Percentiles rank a stretch among this genome's conserved stretches.
phyloP scores from a whole-genome alignment of 148 eudicot genomes.

The Rhododendron kiyosumense region DNA sequence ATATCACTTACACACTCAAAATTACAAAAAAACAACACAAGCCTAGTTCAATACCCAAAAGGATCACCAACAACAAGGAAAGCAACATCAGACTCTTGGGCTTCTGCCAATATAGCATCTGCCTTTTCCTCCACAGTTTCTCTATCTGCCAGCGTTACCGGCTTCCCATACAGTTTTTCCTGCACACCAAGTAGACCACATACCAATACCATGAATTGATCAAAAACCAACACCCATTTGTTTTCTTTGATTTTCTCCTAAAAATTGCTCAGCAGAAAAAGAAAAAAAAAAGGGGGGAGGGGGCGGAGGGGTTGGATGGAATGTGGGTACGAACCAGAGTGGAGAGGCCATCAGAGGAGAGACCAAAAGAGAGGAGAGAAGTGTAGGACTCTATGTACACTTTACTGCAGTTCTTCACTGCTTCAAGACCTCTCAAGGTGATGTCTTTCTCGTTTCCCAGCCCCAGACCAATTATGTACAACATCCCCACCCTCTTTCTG shows the following conservation, averaged over 20 bases:
- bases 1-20: not conserved
- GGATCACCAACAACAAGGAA: conserved; percentile 97
- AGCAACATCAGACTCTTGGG: conserved; percentile 62
- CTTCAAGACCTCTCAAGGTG: conserved; percentile 77
- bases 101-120: conserved; percentile 62
- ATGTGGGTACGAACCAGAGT: conserved; percentile 34
- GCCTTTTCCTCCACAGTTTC: conserved; percentile 93
- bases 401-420: conserved; percentile 53
- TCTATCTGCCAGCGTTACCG: conserved; percentile 67
- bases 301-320: too few species aligned
- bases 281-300: not conserved
- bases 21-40: not conserved
- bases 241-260: not conserved
- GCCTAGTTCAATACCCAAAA: conserved; percentile 55
- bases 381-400: conserved; percentile 91
- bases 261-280: not conserved
- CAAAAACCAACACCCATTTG: not conserved
- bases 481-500: conserved; percentile 28
- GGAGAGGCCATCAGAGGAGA: conserved; percentile 65
- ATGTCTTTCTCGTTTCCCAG: conserved; percentile 91
- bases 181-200: conserved; percentile 13
- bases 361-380: conserved; percentile 82
- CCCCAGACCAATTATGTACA: conserved; percentile 75
- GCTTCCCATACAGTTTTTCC: conserved; percentile 77
- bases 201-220: not conserved